Evolutionary conservation across 768 basidiomycete species (phyloP).

Genomic region (Cystobasidiopsis lactophilus): DNA sequence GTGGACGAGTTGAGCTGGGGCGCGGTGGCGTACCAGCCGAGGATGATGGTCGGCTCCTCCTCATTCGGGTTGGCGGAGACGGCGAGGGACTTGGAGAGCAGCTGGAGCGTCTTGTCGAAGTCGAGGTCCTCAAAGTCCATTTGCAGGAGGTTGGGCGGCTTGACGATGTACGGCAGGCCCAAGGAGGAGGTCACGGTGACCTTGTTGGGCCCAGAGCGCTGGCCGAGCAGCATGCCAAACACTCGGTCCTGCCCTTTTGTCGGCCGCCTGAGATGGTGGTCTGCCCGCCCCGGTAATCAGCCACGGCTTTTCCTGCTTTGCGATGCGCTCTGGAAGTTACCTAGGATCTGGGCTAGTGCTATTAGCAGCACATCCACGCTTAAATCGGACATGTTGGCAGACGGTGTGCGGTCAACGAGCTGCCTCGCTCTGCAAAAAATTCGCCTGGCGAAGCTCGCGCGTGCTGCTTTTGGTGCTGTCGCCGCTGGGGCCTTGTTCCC

Average conservation of each 20-base stretch:
- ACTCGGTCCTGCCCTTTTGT: constrained; percentile 11
- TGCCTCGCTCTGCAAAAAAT: neutral
- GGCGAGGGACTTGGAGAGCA: neutral
- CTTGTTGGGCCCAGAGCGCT: neutral
- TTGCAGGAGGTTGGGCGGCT: neutral
- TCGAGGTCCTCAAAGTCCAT: neutral
- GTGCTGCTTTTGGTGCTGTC: neutral
- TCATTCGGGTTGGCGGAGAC: neutral
- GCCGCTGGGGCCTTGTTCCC: too few species aligned
- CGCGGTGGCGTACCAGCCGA: constrained; percentile 8
- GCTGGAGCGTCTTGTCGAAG: neutral
- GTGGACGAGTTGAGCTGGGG: constrained; percentile 13
- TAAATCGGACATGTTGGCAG: neutral
- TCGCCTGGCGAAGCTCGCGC: neutral
- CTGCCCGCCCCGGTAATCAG: neutral
- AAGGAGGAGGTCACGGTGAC: neutral
- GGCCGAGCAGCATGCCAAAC: constrained; percentile 8
- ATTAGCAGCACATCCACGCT: neutral
- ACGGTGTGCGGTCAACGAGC: neutral
- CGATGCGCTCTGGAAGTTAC: too few species aligned
- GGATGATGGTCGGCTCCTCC: neutral
- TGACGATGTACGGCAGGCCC: neutral
- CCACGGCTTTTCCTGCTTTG: too few species aligned
- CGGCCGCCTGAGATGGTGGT: constrained; percentile 10
- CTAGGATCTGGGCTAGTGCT: neutral